phyloP scores from a whole-genome alignment of 140 eudicot genomes.

The Stevia rebaudiana region DNA sequence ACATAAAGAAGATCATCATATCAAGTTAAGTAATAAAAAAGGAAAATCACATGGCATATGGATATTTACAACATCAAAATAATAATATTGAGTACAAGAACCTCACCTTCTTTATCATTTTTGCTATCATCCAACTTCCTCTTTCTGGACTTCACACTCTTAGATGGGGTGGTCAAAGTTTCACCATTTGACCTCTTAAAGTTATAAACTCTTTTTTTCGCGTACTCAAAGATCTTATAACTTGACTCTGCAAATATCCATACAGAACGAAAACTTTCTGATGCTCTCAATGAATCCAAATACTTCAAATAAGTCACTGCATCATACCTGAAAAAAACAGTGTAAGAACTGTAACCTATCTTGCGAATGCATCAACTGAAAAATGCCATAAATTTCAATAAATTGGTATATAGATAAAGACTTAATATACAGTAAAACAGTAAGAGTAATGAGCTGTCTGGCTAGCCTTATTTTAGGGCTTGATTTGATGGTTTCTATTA shows the following conservation, averaged over 20 bases:
- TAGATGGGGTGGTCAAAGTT: constrained; percentile 32
- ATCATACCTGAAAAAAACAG: constrained; percentile 58
- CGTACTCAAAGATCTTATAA: constrained; percentile 84
- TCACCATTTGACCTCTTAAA: constrained; percentile 52
- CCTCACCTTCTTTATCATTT: constrained; percentile 55
- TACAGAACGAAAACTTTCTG: constrained; percentile 97
- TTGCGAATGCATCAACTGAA: not conserved
- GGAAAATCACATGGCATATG: not conserved
- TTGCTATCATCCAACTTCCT: constrained; percentile 55
- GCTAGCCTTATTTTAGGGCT: not conserved
- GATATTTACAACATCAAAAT: not conserved
- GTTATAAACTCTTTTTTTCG: constrained; percentile 83
- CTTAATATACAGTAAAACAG: not conserved
- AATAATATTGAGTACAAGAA: not conserved
- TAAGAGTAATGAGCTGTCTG: not conserved
- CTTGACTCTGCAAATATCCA: constrained; percentile 99
- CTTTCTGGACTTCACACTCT: constrained; percentile 43
- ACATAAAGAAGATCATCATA: not conserved
- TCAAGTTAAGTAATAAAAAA: not conserved
- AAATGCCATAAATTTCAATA: not conserved
- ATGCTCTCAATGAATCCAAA: constrained; percentile 85
- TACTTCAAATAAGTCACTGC: constrained; percentile 95
- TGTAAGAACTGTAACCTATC: not conserved
- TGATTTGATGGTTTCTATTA: not conserved
- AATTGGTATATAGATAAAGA: not conserved